Evolutionary conservation across 305 asterid genomes (phyloP).

Genomic region (Fraxinus albicans): DNA sequence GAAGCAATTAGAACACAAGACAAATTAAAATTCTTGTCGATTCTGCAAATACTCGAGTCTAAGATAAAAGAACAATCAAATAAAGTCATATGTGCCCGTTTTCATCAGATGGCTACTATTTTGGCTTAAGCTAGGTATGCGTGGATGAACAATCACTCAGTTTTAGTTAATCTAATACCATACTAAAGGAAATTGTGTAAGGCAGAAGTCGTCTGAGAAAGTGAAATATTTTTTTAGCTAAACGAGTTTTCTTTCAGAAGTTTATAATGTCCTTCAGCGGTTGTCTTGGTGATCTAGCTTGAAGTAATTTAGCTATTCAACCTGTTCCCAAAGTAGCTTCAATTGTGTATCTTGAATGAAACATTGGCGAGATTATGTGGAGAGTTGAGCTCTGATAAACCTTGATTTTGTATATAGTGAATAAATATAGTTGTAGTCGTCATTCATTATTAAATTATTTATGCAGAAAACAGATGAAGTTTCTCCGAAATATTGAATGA

Average conservation of each 20-base stretch:
- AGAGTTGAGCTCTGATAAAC: not conserved
- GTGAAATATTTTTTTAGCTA: not conserved
- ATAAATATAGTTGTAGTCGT: no score
- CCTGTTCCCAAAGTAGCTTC: slow-evolving; percentile 9
- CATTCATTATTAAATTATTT: no score
- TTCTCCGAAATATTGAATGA: not conserved
- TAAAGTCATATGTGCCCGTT: not conserved
- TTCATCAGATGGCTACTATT: slow-evolving; percentile 18
- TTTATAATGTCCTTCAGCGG: slow-evolving; percentile 13
- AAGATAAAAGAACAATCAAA: not conserved
- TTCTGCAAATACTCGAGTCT: not conserved
- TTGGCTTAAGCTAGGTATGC: slow-evolving; percentile 18
- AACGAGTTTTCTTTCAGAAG: not conserved
- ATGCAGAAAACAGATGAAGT: not conserved
- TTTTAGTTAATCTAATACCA: not conserved
- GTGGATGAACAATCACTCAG: slow-evolving; percentile 24
- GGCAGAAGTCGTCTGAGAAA: not conserved
- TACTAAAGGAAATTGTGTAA: not conserved
- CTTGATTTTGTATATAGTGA: not conserved
- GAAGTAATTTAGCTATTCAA: not conserved
- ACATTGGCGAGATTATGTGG: slow-evolving; percentile 10
- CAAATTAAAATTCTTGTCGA: not conserved
- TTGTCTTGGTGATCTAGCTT: slow-evolving; percentile 9
- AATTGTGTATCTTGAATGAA: slow-evolving; percentile 10
- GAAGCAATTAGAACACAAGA: not conserved